Percentiles rank a stretch among this genome's conserved stretches.
Conservation (phyloP, 2,329 filamentous ascomycete genomes). For the Pyricularia pennisetigena region DNA sequence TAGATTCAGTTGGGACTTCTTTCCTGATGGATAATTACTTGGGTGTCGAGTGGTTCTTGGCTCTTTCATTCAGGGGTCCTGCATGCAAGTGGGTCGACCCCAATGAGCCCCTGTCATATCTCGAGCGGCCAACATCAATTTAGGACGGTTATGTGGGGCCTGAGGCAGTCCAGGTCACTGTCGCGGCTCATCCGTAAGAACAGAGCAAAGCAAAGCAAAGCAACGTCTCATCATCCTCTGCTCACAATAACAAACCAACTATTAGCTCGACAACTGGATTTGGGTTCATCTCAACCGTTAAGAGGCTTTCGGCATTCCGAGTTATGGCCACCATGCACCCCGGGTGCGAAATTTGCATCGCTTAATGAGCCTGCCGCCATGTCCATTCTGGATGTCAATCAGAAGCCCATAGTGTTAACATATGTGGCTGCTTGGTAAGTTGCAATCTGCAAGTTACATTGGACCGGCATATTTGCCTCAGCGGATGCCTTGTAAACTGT, state of each 20-base stretch:
- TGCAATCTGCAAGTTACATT: slow-evolving; percentile 9
- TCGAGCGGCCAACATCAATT: neutral
- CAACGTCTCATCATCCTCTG: neutral
- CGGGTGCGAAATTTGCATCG: neutral
- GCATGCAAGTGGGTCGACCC: neutral
- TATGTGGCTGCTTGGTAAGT: slow-evolving; percentile 19
- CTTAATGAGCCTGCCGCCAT: neutral
- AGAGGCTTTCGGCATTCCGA: neutral
- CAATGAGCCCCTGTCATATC: neutral
- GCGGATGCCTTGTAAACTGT: neutral
- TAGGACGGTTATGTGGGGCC: neutral
- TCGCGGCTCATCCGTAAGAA: neutral
- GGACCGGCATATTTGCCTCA: neutral
- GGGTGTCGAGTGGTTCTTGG: no score
- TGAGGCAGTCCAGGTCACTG: neutral
- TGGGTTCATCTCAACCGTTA: neutral
- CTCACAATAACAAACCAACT: neutral
- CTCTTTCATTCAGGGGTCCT: neutral
- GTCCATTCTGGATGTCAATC: neutral
- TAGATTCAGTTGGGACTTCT: neutral
- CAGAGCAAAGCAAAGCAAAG: neutral
- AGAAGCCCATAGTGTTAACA: neutral
- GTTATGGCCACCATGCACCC: neutral
- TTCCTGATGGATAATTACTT: no score
- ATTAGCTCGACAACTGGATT: neutral